Percentiles rank a stretch among this genome's conserved stretches.
Evolutionary conservation across 164 flowering plant species (phyloP).

Genomic region (Hamamelis virginiana): DNA sequence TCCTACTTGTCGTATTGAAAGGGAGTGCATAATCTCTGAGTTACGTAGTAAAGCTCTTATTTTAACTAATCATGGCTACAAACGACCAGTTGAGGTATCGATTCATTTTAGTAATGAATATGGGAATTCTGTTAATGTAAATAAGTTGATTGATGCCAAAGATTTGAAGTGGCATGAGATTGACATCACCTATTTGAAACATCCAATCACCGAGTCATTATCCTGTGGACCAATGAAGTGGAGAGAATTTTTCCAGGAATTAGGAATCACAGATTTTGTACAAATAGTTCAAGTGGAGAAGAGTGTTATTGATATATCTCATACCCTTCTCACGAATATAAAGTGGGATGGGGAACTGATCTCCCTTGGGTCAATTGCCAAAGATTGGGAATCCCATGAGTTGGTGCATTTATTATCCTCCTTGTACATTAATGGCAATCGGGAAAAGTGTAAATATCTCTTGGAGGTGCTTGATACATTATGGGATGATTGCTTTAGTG

Average conservation of each 20-base stretch:
- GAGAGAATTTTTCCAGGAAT: conserved; percentile 70
- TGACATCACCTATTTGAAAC: conserved; percentile 61
- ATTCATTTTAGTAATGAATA: conserved; percentile 76
- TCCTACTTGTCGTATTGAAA: conserved; percentile 52
- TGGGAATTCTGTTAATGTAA: conserved; percentile 59
- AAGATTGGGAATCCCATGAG: conserved; percentile 90
- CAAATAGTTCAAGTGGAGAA: conserved; percentile 56
- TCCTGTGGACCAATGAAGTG: conserved; percentile 49
- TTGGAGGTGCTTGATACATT: conserved; percentile 70
- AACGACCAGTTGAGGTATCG: conserved; percentile 49
- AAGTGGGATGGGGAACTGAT: conserved; percentile 25
- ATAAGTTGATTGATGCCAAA: conserved; percentile 38
- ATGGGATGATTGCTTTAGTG: conserved; percentile 72
- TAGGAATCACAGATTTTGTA: conserved; percentile 89
- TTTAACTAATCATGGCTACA: conserved; percentile 72
- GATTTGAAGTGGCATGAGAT: conserved; percentile 73
- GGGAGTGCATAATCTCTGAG: conserved; percentile 53
- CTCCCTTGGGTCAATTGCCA: conserved; percentile 33
- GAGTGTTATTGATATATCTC: conserved; percentile 37
- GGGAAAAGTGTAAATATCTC: conserved; percentile 51
- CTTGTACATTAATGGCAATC: conserved; percentile 40
- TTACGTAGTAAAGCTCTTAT: conserved; percentile 58
- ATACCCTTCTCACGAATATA: conserved; percentile 19
- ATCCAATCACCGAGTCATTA: conserved; percentile 40
- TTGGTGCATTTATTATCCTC: conserved; percentile 46